Base-by-base conservation (phyloP, 23 red algal species). In the Chondrus crispus region DNA sequence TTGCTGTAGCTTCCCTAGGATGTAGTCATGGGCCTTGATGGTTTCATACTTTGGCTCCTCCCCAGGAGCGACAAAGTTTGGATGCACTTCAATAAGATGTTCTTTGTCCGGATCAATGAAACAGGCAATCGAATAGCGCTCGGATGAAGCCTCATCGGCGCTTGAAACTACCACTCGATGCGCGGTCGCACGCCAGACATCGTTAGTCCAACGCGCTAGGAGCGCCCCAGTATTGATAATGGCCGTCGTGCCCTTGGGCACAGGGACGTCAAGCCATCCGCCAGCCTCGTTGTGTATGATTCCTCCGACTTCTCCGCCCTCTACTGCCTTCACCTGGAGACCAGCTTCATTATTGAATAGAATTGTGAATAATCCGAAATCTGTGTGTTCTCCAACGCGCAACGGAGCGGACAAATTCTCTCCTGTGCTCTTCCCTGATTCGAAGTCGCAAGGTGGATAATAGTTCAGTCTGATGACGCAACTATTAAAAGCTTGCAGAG, bases 151-250 rank as follows among this genome's bases (percentile, higher is more conserved):
- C 38, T 40, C 69, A 8, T 19, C 39, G 3, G 26, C 74, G 55
- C 68, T 72, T 32, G 38, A 46, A 69, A 90, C 87, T 20, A 90
- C 87, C 33, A 90, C 87, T 51, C 87, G 87, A 58, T 90, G 87
- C 72, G 46, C 46, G 16, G 74, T 70, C 29, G 87, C 87, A 1
- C 22, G 72, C 69, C 68, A 90, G 40, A 20, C 12, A 62, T 90
- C 87, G 54, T 90, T 90, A 14, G 73, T 90, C 12, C 68, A 29
- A 33, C 87, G 87, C 55, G 87, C 87, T 38, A 60, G 14, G 29
- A 90, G 73, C 74, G 73, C 73, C 24, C 87, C 87, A 5, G 42
- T 18, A 35, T 36, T 81, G 4, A 90, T 73, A 19, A 90, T 41
- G 10, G 22, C 71, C 36, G 39, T 44, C 28, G 4, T 58, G 46